These are phyloP conservation scores for Colletotrichum acutatum DNA, from an alignment of 2,329 filamentous ascomycete genomes.

Conservation along the genomic window DNA sequence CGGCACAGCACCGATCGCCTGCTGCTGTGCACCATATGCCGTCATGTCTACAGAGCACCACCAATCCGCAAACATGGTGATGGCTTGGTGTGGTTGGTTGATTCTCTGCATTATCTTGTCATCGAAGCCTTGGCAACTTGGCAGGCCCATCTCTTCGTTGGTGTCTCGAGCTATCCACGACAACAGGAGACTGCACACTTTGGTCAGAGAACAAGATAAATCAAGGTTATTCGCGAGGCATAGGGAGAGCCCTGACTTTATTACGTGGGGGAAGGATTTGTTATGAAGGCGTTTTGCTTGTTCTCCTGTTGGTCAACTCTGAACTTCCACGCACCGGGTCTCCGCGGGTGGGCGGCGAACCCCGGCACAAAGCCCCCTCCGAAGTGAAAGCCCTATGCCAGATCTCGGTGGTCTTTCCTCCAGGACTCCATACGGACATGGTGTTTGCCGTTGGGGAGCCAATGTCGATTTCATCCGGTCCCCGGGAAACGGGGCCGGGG, in stretches of 20 bases:
- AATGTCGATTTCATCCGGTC: slow-evolving; percentile 10
- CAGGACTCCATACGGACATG: neutral
- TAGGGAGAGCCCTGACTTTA: too few species aligned
- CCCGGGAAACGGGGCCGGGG: neutral
- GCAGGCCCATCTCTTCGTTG: neutral
- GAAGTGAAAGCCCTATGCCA: neutral
- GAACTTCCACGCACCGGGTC: neutral
- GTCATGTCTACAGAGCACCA: neutral
- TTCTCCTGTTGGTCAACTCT: neutral
- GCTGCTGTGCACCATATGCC: neutral
- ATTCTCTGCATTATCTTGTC: neutral
- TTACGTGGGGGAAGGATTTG: neutral
- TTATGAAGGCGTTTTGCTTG: too few species aligned
- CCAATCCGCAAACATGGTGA: neutral
- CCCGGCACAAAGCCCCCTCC: neutral
- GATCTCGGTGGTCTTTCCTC: neutral
- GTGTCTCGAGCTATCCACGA: neutral
- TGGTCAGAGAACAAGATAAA: too few species aligned
- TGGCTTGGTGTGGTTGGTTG: too few species aligned
- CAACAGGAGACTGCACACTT: neutral
- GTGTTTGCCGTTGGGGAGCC: neutral
- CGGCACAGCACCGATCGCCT: neutral
- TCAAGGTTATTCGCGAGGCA: too few species aligned
- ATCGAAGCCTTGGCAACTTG: neutral
- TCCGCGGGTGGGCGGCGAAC: neutral